Percentiles rank a stretch among this genome's conserved stretches.
Conservation (phyloP, 306 rosid genomes). For the Pterocarpus santalinus region DNA sequence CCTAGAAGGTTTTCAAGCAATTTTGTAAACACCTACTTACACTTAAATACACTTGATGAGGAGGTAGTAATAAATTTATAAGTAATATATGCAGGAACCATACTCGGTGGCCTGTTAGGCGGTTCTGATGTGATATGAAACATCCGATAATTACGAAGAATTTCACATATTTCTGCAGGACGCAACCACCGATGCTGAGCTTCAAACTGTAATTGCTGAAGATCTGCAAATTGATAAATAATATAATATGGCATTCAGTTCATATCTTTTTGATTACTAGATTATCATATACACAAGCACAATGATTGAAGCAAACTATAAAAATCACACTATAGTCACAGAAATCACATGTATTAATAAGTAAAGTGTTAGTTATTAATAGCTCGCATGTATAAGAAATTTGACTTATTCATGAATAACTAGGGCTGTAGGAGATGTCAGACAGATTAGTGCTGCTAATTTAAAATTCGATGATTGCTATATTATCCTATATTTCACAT, state of each 20-base stretch:
- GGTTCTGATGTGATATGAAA: constrained; percentile 80
- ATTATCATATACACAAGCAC: constrained; percentile 21
- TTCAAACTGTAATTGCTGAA: constrained; percentile 71
- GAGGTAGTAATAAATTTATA: neutral
- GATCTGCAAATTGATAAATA: constrained; percentile 63
- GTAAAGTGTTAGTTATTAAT: neutral
- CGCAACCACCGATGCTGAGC: constrained; percentile 90
- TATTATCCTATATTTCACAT: neutral
- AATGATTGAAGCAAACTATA: constrained; percentile 28
- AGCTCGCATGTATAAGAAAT: constrained; percentile 22
- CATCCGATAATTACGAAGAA: constrained; percentile 71
- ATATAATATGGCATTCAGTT: constrained; percentile 16
- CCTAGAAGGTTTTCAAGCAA: constrained; percentile 35
- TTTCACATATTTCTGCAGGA: constrained; percentile 93
- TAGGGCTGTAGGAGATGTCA: neutral
- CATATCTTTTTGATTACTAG: constrained; percentile 15
- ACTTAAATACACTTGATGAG: neutral
- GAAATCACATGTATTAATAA: constrained; percentile 20
- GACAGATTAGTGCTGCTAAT: neutral
- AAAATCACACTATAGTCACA: constrained; percentile 25
- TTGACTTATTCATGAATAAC: constrained; percentile 1
- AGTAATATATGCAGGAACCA: constrained; percentile 46
- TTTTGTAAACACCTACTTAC: constrained; percentile 49
- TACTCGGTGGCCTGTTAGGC: constrained; percentile 86
- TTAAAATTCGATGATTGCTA: neutral